Evolutionary conservation across 2,329 filamentous ascomycete species (phyloP), one percentile per base, ranked within the genome.

Genomic region (Alternaria hordeiaustralica): DNA sequence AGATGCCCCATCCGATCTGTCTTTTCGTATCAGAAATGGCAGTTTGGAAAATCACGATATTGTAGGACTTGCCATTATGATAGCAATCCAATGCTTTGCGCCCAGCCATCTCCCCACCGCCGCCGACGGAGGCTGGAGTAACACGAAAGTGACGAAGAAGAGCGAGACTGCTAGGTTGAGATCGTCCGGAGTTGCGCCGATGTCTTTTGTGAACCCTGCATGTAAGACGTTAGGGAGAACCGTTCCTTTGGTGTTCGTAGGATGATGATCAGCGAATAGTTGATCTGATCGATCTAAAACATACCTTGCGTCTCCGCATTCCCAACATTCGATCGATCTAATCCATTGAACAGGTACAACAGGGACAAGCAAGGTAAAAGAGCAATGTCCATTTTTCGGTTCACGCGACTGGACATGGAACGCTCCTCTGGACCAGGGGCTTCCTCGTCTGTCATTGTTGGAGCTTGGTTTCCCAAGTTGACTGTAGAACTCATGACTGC

Each of bases 231-330:
- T 49, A 47, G 28, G 44, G 44, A 55, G 36, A 18, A 18, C 41
- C 41, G 51, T 45, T 53, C 49, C 23, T 18, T 56, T 41, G 45
- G 36, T 41, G 36, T 41, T 41, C 36, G 36, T 41, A 18, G 36
- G 25, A 23, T 23, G 23, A 23, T 41, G 26, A 44, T 58, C 47
- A 58, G 30, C 30, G 20, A 18, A 18, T 23, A 21, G 21, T 23
- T 44, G 49, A 44, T 46, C 26, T n/a, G 36, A 41, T 41, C 36
- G 36, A 41, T 41, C 36, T 41, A 41, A 30, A 25, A 50, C 68
- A 41, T 46, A 70, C 68, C 71, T 65, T 71, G 70, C 9, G 71
- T 74, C 54, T 74, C 69, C n/a, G 72, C 72, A 58, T 74, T 74
- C 0, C 72, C 72, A 13, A 75, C 58, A 43, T 75, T 75, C 5